phyloP scores from a whole-genome alignment of 2,329 filamentous ascomycete species.

The Aspergillus aculeatinus region DNA sequence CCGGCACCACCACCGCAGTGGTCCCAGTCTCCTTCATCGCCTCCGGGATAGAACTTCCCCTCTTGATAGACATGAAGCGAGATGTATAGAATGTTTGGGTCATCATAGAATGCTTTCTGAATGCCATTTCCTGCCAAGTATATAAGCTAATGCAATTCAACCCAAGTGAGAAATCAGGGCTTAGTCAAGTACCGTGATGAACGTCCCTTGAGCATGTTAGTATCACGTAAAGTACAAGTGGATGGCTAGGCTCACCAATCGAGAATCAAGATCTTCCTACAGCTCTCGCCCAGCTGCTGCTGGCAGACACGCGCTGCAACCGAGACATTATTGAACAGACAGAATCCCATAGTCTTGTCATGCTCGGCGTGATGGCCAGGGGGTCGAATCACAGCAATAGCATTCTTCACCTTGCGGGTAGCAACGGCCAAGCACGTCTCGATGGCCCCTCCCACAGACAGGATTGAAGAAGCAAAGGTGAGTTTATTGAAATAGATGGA shows the following conservation, averaged over 20 bases:
- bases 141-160: slow-evolving; percentile 19
- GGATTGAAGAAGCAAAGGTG: slow-evolving; percentile 74
- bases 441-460: slow-evolving; percentile 90
- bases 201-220: slow-evolving; percentile 56
- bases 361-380: slow-evolving; percentile 94
- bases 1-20: slow-evolving; percentile 60
- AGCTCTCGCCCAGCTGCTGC: slow-evolving; percentile 71
- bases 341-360: slow-evolving; percentile 86
- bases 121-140: slow-evolving; percentile 75
- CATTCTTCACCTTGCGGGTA: slow-evolving; percentile 80
- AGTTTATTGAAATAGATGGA: slow-evolving; percentile 81
- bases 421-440: slow-evolving; percentile 94
- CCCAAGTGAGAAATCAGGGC: not conserved
- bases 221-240: not conserved
- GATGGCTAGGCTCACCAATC: slow-evolving; percentile 72
- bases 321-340: slow-evolving; percentile 96
- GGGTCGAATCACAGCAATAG: slow-evolving; percentile 90
- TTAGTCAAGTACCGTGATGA: slow-evolving; percentile 55
- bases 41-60: slow-evolving; percentile 78
- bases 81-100: slow-evolving; percentile 93
- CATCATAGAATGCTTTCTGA: slow-evolving; percentile 92
- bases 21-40: slow-evolving; percentile 58
- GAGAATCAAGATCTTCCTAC: slow-evolving; percentile 85
- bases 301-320: slow-evolving; percentile 90
- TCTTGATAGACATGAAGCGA: slow-evolving; percentile 87